Conservation (phyloP, 2,329 filamentous ascomycete species). For the Cytospora piceicola region DNA sequence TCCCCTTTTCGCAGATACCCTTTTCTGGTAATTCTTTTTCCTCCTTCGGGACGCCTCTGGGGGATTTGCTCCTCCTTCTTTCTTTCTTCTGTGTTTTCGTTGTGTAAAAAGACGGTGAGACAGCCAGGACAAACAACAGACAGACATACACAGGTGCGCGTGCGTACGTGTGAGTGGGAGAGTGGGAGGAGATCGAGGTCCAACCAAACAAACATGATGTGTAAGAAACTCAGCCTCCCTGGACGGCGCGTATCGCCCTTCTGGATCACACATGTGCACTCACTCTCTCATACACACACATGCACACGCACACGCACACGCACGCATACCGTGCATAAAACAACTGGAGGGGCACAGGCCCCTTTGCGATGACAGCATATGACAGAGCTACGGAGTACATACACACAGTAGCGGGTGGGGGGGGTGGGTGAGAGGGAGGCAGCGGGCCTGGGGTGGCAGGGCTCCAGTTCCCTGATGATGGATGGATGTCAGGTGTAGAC, state of each 20-base stretch:
- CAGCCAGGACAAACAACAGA: background rate
- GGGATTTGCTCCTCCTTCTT: no score
- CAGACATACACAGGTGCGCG: background rate
- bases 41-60: no score
- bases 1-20: background rate
- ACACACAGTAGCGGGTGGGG: no score
- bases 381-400: no score
- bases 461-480: no score
- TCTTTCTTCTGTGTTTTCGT: background rate
- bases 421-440: no score
- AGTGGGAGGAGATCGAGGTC: background rate
- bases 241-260: background rate
- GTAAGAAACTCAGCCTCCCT: constrained; percentile 3
- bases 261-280: background rate
- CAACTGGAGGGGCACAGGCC: background rate
- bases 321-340: background rate
- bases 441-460: no score
- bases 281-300: no score
- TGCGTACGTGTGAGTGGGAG: background rate
- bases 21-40: no score
- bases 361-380: no score
- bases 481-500: no score
- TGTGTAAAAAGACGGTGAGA: background rate
- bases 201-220: background rate
- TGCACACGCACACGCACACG: no score